Evolutionary conservation across 2,329 filamentous ascomycete species (phyloP), one percentile per base, ranked within the genome.

Genomic region (Onygenales sp.): DNA sequence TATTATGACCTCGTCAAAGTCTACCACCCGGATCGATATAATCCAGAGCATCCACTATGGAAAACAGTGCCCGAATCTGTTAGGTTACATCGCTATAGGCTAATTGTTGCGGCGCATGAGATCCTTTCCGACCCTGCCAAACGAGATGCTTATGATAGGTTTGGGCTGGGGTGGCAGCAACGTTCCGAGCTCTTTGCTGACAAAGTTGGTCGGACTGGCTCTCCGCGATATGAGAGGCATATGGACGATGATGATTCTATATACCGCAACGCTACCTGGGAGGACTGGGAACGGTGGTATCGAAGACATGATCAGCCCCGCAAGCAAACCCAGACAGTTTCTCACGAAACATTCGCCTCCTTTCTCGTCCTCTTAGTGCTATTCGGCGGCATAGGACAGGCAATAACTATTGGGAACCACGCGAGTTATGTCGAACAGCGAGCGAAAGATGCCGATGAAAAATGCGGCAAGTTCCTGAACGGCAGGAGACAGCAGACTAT

Each of bases 1-100:
- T 98, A 90, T 77, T 93, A 94, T 70, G 81, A 92, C 64, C 81
- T 98, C 51, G 93, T 95, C 54, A 98, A 97, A 74, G 77, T 94
- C 46, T 98, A 98, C 73, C 93, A 98, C 66, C 93, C 93, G 0
- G 93, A 98, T 69, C 81, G 80, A 55, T 75, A 69, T 57, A 71
- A 68, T 55, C 68, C 72, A 55, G 69, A 74, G 56, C 66, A 75
- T 51, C 68, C 66, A 13, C 59, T 70, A 21, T 67, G 69, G 60
- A 70, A 71, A 57, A 68, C 69, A 7, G 66, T 87, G 10, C 75
- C 87, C 0, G 77, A 80, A 17, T 71, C 80, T 31, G 78, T 81
- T 33, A 85, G 86, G 57, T 76, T 93, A n/a, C 89, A 96, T 65
- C 86, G 93, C 48, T 98, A 97, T 70, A 85, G 88, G 35, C 80